Conservation (phyloP, 2,329 filamentous ascomycete genomes). For the Talaromyces sp. region DNA sequence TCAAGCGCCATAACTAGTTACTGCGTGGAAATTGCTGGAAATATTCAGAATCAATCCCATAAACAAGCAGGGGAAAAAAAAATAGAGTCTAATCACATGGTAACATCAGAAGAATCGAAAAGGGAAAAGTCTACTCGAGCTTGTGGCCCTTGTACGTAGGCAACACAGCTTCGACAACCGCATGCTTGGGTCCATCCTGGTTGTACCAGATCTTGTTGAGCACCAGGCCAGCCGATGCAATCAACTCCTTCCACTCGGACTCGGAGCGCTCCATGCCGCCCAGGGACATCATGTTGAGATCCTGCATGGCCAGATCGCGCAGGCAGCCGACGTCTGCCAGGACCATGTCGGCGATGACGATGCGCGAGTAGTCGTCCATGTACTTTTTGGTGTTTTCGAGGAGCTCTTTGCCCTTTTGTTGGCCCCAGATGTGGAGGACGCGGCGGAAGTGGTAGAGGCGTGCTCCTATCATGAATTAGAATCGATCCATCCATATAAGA, state of each 20-base stretch:
- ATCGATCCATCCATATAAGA: neutral
- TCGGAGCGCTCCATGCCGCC: neutral
- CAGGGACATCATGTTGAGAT: neutral
- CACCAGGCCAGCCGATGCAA: constrained; percentile 24
- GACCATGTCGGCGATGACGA: constrained; percentile 48
- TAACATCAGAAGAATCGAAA: neutral
- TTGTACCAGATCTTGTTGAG: constrained; percentile 29
- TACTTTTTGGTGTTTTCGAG: constrained; percentile 31
- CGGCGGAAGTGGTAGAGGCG: constrained; percentile 27
- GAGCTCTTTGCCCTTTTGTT: constrained; percentile 23
- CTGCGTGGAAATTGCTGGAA: neutral
- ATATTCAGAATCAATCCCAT: neutral
- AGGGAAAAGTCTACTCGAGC: neutral
- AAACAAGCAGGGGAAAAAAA: neutral
- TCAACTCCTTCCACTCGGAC: constrained; percentile 5
- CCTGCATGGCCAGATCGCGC: constrained; percentile 4
- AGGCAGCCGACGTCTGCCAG: constrained; percentile 28
- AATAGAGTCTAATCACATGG: neutral
- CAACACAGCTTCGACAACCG: neutral
- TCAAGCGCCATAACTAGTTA: too few species aligned
- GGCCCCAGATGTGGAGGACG: constrained; percentile 28
- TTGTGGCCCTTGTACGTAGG: neutral
- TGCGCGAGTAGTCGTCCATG: constrained; percentile 34
- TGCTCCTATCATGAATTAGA: neutral
- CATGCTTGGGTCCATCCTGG: neutral